phyloP scores from a whole-genome alignment of 202 grass and related monocot genomes.

The Zoysia matrella region DNA sequence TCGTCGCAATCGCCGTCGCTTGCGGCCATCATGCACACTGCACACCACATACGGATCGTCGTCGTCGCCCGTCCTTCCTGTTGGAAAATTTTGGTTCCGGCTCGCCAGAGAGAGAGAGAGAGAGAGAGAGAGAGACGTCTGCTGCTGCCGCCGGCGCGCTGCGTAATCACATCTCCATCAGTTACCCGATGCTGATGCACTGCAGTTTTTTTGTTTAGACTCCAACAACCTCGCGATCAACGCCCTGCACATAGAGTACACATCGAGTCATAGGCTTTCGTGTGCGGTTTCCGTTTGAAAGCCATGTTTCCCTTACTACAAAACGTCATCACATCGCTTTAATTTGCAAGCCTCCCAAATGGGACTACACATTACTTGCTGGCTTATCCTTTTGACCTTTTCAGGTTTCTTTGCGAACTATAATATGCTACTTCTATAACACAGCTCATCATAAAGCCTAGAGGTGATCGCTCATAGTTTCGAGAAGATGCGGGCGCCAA shows the following conservation, averaged over 20 bases:
- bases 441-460: not conserved
- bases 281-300: not conserved
- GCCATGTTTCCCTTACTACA: not conserved
- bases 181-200: not conserved
- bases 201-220: too few relatives aligned
- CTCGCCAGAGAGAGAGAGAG: too few relatives aligned
- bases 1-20: too few relatives aligned
- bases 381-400: not conserved
- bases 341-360: too few relatives aligned
- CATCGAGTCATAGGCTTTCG: not conserved
- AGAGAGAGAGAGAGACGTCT: too few relatives aligned
- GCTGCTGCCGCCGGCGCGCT: not conserved
- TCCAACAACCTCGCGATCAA: not conserved
- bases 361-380: not conserved
- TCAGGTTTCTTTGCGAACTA: not conserved
- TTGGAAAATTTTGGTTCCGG: too few relatives aligned
- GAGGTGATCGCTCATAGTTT: not conserved
- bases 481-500: too few relatives aligned
- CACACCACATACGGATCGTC: too few relatives aligned
- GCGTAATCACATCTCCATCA: not conserved
- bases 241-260: not conserved
- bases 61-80: too few relatives aligned
- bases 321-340: not conserved
- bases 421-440: not conserved
- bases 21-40: too few relatives aligned